phyloP scores from a whole-genome alignment of 139 green algal genomes.

The Chlorella sp. region DNA sequence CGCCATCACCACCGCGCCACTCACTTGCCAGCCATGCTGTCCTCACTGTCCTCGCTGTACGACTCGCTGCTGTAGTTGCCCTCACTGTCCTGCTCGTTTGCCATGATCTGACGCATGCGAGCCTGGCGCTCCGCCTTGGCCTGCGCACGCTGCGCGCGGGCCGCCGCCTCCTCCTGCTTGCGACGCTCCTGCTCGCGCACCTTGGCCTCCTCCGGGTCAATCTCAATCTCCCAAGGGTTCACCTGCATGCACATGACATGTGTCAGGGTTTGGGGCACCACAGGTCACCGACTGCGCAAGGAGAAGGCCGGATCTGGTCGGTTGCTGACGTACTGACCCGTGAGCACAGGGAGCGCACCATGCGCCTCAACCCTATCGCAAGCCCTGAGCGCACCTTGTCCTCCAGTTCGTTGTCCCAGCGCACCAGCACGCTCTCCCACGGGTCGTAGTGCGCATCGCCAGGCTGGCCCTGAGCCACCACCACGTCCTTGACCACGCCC shows the following conservation, averaged over 20 bases:
- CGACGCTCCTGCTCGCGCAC: conserved; percentile 33
- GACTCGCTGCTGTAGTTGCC: background rate
- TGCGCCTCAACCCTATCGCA: too few species aligned
- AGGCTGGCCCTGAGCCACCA: background rate
- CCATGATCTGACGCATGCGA: background rate
- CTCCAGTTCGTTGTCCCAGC: background rate
- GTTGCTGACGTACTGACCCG: too few species aligned
- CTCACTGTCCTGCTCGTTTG: background rate
- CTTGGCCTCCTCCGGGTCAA: conserved; percentile 61
- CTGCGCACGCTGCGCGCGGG: conserved; percentile 22
- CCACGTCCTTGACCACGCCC: background rate
- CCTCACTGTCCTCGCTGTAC: background rate
- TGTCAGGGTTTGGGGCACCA: background rate
- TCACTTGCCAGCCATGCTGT: background rate
- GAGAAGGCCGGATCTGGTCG: too few species aligned
- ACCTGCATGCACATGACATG: conserved; percentile 28
- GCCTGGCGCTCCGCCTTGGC: conserved; percentile 11
- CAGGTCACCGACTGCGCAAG: background rate
- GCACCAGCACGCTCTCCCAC: background rate
- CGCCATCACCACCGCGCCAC: background rate
- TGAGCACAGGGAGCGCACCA: too few species aligned
- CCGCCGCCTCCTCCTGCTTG: conserved; percentile 30
- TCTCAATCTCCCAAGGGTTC: conserved; percentile 78
- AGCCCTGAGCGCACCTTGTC: too few species aligned
- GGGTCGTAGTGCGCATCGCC: background rate